Conservation (phyloP, 1,139 yeast genomes). For the Dujonia santamariae region DNA sequence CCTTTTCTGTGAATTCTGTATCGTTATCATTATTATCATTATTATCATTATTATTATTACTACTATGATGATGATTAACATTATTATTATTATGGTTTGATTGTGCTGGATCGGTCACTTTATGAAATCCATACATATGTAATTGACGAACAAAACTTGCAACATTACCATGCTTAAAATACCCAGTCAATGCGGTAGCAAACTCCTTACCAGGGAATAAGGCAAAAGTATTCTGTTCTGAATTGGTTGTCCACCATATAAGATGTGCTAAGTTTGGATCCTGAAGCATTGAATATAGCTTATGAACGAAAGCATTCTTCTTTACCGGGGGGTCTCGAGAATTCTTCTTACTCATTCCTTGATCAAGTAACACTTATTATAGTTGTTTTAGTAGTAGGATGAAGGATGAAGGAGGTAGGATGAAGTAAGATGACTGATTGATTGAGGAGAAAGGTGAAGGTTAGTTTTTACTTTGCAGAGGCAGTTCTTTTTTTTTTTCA, state of each 20-base stretch:
- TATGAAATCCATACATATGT: conserved; percentile 51
- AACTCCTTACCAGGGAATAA: conserved; percentile 55
- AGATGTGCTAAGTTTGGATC: conserved; percentile 46
- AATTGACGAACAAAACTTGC: conserved; percentile 47
- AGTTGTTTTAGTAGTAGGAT: no score
- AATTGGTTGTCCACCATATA: conserved; percentile 78
- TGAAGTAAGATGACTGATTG: no score
- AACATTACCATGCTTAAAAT: conserved; percentile 47
- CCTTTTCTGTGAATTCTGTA: conserved; percentile 15
- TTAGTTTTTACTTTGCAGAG: no score
- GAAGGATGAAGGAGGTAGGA: no score
- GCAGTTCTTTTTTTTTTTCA: no score
- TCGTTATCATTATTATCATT: conserved; percentile 6
- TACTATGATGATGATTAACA: conserved; percentile 1
- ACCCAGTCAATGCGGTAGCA: conserved; percentile 40
- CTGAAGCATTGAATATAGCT: conserved; percentile 56
- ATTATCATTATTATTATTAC: conserved; percentile 7
- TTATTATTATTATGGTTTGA: conserved; percentile 4
- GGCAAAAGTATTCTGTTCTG: conserved; percentile 57
- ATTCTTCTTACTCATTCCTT: conserved; percentile 20
- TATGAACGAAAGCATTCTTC: conserved; percentile 64
- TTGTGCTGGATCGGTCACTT: conserved; percentile 45
- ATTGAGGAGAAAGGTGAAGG: no score
- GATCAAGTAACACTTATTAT: not conserved
- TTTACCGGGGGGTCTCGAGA: conserved; percentile 31